Evolutionary conservation across 345 rosid species (phyloP).

Genomic region (Nephelium lappaceum): DNA sequence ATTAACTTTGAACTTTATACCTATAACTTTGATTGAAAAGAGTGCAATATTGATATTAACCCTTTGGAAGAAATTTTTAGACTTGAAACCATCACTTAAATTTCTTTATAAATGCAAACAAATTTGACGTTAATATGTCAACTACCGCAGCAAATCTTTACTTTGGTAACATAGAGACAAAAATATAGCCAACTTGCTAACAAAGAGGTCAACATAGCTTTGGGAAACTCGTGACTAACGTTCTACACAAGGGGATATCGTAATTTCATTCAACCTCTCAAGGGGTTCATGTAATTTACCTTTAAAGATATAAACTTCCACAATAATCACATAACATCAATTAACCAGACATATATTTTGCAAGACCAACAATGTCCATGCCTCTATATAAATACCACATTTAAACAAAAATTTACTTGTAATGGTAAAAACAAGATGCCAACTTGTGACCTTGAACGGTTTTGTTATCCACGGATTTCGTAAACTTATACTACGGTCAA

Average conservation of each 20-base stretch:
- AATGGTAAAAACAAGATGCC: background rate
- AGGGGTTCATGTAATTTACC: background rate
- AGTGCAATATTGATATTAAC: background rate
- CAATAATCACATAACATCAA: background rate
- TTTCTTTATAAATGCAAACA: background rate
- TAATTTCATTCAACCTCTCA: background rate
- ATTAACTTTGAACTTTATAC: background rate
- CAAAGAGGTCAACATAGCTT: background rate
- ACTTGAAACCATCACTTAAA: background rate
- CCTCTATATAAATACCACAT: background rate
- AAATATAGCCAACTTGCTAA: background rate
- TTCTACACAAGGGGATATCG: background rate
- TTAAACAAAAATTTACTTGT: background rate
- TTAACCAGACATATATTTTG: background rate
- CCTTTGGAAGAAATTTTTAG: background rate
- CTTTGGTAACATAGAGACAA: background rate
- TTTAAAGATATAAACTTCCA: background rate
- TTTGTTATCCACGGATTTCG: background rate
- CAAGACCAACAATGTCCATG: background rate
- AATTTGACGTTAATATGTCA: background rate
- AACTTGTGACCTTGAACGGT: background rate
- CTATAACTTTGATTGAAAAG: conserved; percentile 3
- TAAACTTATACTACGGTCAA: background rate
- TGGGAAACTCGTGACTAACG: background rate
- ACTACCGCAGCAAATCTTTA: background rate